A percentile compares a stretch with the other conserved stretches of the same genome.
Conservation (phyloP, 2,329 filamentous ascomycete species). For the Sphaerostilbella broomeana region DNA sequence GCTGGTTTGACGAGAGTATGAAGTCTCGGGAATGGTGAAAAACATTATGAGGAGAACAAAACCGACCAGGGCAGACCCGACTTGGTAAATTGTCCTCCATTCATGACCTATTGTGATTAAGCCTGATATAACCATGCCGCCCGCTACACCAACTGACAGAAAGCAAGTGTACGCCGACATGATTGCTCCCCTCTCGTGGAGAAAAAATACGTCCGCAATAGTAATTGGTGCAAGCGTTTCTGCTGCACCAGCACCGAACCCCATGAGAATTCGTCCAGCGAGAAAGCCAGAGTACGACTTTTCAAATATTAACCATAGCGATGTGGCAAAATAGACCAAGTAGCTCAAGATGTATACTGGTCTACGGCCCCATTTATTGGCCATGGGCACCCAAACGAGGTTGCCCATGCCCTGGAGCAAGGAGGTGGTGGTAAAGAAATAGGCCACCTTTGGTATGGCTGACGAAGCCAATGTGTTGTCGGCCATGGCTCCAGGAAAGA, state of each 20-base stretch:
- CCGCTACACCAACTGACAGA: conserved; percentile 36
- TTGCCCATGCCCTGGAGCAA: conserved; percentile 43
- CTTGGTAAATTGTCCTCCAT: conserved; percentile 48
- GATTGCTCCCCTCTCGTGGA: conserved; percentile 47
- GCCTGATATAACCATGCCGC: conserved; percentile 38
- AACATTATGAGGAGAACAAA: conserved; percentile 40
- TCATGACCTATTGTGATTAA: conserved; percentile 41
- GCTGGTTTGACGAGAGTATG: conserved; percentile 32
- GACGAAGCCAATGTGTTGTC: conserved; percentile 21
- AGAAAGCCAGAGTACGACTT: conserved; percentile 36
- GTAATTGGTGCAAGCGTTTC: conserved; percentile 46
- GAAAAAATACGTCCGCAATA: conserved; percentile 50
- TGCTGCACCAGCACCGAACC: conserved; percentile 46
- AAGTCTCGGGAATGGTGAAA: conserved; percentile 51
- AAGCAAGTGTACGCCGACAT: conserved; percentile 42
- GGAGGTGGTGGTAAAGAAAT: conserved; percentile 47
- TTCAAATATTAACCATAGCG: conserved; percentile 39
- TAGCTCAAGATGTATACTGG: conserved; percentile 39
- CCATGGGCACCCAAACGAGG: conserved; percentile 40
- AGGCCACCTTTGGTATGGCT: conserved; percentile 39
- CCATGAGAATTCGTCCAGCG: conserved; percentile 43
- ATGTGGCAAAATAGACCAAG: conserved; percentile 34
- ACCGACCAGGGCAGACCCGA: conserved; percentile 44
- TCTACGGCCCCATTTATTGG: conserved; percentile 39
- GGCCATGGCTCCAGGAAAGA: conserved; percentile 34